Evolutionary conservation across 2,329 filamentous ascomycete genomes (phyloP).

Genomic region (Neurospora crassa): DNA sequence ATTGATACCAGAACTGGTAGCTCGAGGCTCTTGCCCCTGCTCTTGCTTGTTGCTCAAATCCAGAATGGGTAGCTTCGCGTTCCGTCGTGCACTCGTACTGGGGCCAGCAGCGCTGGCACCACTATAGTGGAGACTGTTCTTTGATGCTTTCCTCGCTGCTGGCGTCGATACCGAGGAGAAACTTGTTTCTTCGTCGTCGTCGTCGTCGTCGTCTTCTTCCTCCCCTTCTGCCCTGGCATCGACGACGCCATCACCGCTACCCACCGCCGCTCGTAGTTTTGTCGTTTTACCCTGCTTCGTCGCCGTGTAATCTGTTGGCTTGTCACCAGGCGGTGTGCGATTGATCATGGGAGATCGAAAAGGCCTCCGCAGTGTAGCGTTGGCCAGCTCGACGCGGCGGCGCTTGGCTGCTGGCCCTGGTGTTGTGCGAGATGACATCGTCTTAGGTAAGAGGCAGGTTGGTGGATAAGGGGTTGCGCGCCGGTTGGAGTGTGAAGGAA

Average conservation of each 20-base stretch:
- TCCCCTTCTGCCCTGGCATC: neutral
- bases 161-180: neutral
- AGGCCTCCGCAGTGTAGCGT: slow-evolving; percentile 54
- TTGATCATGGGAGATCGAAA: slow-evolving; percentile 54
- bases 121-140: neutral
- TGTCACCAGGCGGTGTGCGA: slow-evolving; percentile 3
- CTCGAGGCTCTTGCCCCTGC: neutral
- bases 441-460: slow-evolving; percentile 6
- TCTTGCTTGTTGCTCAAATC: neutral
- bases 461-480: neutral
- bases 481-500: neutral
- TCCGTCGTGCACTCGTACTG: neutral
- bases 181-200: neutral
- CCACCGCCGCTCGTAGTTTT: neutral
- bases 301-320: neutral
- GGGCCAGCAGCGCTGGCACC: neutral
- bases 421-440: slow-evolving; percentile 29
- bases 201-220: neutral
- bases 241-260: neutral
- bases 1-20: neutral
- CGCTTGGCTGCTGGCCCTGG: slow-evolving; percentile 43
- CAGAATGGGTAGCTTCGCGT: neutral
- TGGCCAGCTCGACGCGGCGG: slow-evolving; percentile 49
- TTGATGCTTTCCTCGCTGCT: neutral
- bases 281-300: neutral